phyloP scores from a whole-genome alignment of 352 stramenopile species.

The Phytopythium mirpurense region DNA sequence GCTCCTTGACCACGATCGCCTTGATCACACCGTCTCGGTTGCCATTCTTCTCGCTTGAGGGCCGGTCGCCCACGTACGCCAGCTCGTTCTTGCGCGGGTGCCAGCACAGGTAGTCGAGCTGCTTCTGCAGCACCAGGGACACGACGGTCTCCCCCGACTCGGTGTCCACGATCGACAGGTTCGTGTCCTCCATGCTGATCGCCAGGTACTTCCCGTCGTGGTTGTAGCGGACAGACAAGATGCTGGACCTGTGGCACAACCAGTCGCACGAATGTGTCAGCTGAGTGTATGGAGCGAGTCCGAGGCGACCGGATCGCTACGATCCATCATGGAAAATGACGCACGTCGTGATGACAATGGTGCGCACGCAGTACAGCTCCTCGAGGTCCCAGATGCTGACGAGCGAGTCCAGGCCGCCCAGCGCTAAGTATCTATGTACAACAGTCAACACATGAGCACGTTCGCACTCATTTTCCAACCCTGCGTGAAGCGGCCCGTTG shows the following conservation, averaged over 20 bases:
- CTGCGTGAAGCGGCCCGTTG: background rate
- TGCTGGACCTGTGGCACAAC: conserved; percentile 53
- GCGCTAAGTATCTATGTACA: conserved; percentile 46
- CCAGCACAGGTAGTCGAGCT: conserved; percentile 76
- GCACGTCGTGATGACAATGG: conserved; percentile 77
- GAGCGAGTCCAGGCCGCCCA: conserved; percentile 81
- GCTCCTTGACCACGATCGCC: conserved; percentile 67
- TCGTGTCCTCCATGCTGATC: conserved; percentile 74
- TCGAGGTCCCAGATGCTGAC: conserved; percentile 84
- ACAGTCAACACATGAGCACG: too few relatives aligned
- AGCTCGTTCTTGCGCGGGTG: conserved; percentile 80
- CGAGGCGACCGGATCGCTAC: background rate
- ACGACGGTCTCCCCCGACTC: conserved; percentile 53
- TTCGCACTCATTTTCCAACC: too few relatives aligned
- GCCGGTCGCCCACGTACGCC: conserved; percentile 79
- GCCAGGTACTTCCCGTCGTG: conserved; percentile 69
- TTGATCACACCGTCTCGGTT: conserved; percentile 84
- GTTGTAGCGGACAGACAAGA: conserved; percentile 75
- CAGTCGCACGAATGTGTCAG: conserved; percentile 1
- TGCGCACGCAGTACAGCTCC: conserved; percentile 82
- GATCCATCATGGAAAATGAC: conserved; percentile 6
- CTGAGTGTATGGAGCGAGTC: background rate
- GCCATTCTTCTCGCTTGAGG: conserved; percentile 69
- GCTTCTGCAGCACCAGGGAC: conserved; percentile 63
- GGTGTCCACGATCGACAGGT: conserved; percentile 55